These are phyloP conservation scores for Globisporangium megalacanthum DNA, from an alignment of 352 stramenopile genomes.

Conservation along the genomic window DNA sequence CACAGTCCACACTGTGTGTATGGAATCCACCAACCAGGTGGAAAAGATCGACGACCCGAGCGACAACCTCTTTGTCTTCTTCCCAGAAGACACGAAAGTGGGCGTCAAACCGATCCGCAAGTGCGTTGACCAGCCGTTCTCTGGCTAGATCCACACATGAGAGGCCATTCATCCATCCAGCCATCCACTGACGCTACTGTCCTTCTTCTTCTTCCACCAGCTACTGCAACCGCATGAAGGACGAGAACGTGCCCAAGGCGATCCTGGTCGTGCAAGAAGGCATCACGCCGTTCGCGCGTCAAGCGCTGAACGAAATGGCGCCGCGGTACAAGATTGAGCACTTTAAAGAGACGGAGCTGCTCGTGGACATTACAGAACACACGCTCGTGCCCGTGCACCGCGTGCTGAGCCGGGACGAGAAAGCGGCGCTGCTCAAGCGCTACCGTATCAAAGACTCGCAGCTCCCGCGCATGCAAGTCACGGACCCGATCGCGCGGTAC, in stretches of 20 bases:
- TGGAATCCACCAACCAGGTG: constrained; percentile 13
- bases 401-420: constrained; percentile 96
- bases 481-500: constrained; percentile 98
- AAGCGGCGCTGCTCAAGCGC: constrained; percentile 96
- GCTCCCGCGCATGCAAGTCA: constrained; percentile 98
- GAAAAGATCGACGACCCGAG: constrained; percentile 90
- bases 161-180: background rate
- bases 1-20: background rate
- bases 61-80: constrained; percentile 99
- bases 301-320: constrained; percentile 95
- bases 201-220: constrained; percentile 3
- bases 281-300: constrained; percentile 97
- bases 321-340: constrained; percentile 92
- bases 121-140: constrained; percentile 52
- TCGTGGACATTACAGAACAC: constrained; percentile 99
- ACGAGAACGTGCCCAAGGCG: constrained; percentile 95
- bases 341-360: constrained; percentile 98
- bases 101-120: constrained; percentile 96
- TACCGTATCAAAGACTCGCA: constrained; percentile 99
- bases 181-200: background rate
- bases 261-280: constrained; percentile 96
- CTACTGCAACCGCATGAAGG: constrained; percentile 96
- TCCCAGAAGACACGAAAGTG: constrained; percentile 98
- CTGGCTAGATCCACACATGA: background rate
- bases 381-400: constrained; percentile 98